A percentile compares a stretch with the other conserved stretches of the same genome.
Conservation (phyloP, 83 land plant genomes). For the Thuja plicata region DNA sequence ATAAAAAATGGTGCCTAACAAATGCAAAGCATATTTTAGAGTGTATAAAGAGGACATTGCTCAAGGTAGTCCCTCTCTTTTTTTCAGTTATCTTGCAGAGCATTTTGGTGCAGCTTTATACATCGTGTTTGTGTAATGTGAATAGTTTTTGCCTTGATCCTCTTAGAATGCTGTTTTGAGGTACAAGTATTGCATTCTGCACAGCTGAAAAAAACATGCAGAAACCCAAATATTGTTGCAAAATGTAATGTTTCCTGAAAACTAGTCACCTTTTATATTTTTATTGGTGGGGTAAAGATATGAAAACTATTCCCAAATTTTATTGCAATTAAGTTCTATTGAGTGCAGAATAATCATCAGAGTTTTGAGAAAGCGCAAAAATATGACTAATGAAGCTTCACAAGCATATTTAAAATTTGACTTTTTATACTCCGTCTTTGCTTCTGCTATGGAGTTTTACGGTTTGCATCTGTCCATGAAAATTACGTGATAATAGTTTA, state of each 20-base stretch:
- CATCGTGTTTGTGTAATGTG: neutral
- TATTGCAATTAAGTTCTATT: neutral
- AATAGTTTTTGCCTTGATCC: neutral
- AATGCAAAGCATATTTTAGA: neutral
- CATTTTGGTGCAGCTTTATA: neutral
- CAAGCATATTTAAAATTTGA: neutral
- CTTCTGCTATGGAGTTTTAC: neutral
- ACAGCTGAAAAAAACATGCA: neutral
- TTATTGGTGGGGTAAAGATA: neutral
- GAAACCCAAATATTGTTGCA: neutral
- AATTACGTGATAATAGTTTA: neutral
- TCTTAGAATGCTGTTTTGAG: neutral
- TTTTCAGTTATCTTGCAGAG: neutral
- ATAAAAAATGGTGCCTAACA: neutral
- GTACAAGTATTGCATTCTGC: neutral
- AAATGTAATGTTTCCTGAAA: neutral
- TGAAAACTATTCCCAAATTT: neutral
- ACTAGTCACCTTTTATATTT: neutral
- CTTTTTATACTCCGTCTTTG: neutral
- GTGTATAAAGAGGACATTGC: neutral
- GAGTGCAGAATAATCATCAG: neutral
- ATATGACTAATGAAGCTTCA: neutral
- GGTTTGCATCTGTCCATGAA: neutral
- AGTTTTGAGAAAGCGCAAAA: neutral
- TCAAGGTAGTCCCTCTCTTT: neutral